Conservation (phyloP, 805 yeast species). For the Myxozyma nipponensis region DNA sequence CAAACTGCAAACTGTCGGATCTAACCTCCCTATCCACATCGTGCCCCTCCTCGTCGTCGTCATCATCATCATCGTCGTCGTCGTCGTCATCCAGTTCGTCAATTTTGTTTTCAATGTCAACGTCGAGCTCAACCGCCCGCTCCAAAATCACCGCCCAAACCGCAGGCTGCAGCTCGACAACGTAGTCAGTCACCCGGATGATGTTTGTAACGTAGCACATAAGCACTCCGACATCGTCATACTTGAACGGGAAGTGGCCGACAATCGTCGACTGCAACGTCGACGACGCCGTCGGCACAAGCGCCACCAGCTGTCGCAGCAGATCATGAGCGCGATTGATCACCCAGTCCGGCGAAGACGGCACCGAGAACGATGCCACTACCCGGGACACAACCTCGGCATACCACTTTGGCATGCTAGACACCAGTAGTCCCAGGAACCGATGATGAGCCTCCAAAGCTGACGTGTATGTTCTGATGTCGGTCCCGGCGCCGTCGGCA, state of each 20-base stretch:
- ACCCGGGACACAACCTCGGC: slow-evolving; percentile 69
- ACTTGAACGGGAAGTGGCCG: slow-evolving; percentile 74
- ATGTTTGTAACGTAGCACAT: slow-evolving; percentile 65
- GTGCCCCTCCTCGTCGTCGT: slow-evolving; percentile 34
- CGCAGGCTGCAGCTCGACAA: slow-evolving; percentile 67
- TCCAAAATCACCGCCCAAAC: slow-evolving; percentile 81
- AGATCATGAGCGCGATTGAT: slow-evolving; percentile 58
- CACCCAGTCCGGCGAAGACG: slow-evolving; percentile 31
- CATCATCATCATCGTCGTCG: slow-evolving; percentile 48
- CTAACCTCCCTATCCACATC: background rate
- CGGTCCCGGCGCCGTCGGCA: slow-evolving; percentile 37
- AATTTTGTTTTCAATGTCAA: slow-evolving; percentile 81
- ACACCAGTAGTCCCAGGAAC: slow-evolving; percentile 72
- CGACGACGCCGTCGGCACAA: slow-evolving; percentile 78
- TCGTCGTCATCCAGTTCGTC: slow-evolving; percentile 80
- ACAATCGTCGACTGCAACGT: slow-evolving; percentile 57
- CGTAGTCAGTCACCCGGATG: slow-evolving; percentile 57
- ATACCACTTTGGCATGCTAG: slow-evolving; percentile 88
- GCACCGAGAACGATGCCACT: slow-evolving; percentile 53
- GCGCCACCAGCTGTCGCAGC: slow-evolving; percentile 57
- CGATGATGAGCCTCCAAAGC: slow-evolving; percentile 51
- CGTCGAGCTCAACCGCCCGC: slow-evolving; percentile 79
- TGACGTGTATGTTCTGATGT: slow-evolving; percentile 2
- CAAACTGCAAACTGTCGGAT: background rate
- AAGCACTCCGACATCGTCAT: slow-evolving; percentile 51